Percentiles rank a stretch among this genome's conserved stretches.
Evolutionary conservation across 2,329 filamentous ascomycete genomes (phyloP).

Genomic region (Dothideomycetes sp.): DNA sequence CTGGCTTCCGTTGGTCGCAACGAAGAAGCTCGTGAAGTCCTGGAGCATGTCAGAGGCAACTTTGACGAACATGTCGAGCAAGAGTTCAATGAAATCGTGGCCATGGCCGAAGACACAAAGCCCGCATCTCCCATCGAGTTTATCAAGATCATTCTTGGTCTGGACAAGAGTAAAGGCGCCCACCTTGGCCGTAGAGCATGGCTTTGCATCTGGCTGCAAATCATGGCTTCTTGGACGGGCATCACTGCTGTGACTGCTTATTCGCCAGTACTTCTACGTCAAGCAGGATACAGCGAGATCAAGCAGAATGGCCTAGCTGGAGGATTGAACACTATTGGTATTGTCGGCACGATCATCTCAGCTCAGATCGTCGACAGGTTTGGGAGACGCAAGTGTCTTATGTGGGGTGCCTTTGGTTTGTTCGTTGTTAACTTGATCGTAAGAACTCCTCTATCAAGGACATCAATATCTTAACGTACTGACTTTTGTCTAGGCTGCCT

Average conservation of each 20-base stretch:
- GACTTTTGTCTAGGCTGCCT: constrained; percentile 23
- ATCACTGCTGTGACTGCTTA: constrained; percentile 31
- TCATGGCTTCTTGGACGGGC: constrained; percentile 38
- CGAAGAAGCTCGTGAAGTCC: constrained; percentile 26
- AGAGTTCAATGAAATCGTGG: constrained; percentile 30
- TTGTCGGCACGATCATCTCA: constrained; percentile 43
- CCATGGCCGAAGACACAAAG: constrained; percentile 24
- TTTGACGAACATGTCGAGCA: constrained; percentile 21
- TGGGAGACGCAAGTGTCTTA: constrained; percentile 36
- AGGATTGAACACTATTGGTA: constrained; percentile 44
- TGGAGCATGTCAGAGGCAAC: constrained; percentile 25
- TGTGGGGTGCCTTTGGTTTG: constrained; percentile 31
- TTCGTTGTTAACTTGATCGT: constrained; percentile 36
- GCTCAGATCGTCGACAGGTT: constrained; percentile 44
- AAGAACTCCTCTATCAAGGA: background rate
- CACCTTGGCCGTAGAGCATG: constrained; percentile 34
- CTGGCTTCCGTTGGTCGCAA: constrained; percentile 20
- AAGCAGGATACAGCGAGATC: constrained; percentile 30
- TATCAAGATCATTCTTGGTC: constrained; percentile 29
- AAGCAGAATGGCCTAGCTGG: constrained; percentile 42
- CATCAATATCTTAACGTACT: no score
- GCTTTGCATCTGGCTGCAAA: constrained; percentile 38
- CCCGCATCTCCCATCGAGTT: constrained; percentile 32
- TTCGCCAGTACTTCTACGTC: constrained; percentile 25
- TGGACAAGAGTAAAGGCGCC: constrained; percentile 22